A percentile compares a stretch with the other conserved stretches of the same genome.
phyloP scores from a whole-genome alignment of 257 asterid species.

The Jasminum sambac region DNA sequence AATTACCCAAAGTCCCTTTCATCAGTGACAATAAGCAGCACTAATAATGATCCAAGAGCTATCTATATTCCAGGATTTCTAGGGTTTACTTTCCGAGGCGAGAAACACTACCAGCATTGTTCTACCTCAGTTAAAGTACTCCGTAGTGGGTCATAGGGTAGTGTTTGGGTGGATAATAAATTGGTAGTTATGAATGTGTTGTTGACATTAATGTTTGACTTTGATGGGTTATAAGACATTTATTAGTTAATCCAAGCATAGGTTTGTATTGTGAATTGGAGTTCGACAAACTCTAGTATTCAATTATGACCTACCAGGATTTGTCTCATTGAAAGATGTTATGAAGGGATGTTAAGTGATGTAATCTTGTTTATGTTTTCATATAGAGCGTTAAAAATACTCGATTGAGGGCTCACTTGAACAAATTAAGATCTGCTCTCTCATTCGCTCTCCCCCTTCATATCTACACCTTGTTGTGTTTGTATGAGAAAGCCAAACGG shows the following conservation, averaged over 20 bases:
- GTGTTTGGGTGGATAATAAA: no score
- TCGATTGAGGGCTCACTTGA: background rate
- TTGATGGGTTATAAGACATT: no score
- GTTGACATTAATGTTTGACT: no score
- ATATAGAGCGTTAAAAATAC: background rate
- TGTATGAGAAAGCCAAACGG: no score
- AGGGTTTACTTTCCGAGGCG: background rate
- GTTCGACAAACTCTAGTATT: background rate
- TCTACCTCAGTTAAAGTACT: background rate
- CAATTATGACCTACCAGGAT: background rate
- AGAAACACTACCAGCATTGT: background rate
- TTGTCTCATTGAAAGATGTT: background rate
- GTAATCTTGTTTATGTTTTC: background rate
- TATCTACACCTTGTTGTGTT: no score
- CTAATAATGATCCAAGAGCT: slow-evolving; percentile 28
- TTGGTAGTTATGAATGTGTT: no score
- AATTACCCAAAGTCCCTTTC: slow-evolving; percentile 72
- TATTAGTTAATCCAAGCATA: no score
- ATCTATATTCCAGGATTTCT: background rate
- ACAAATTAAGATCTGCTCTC: no score
- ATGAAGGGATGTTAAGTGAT: background rate
- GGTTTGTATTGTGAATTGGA: background rate
- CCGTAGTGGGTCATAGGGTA: no score
- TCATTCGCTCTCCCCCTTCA: no score
- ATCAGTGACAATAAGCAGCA: slow-evolving; percentile 56